These are phyloP conservation scores for Psilocybe cyanescens DNA, from an alignment of 768 basidiomycete genomes.

Conservation along the genomic window DNA sequence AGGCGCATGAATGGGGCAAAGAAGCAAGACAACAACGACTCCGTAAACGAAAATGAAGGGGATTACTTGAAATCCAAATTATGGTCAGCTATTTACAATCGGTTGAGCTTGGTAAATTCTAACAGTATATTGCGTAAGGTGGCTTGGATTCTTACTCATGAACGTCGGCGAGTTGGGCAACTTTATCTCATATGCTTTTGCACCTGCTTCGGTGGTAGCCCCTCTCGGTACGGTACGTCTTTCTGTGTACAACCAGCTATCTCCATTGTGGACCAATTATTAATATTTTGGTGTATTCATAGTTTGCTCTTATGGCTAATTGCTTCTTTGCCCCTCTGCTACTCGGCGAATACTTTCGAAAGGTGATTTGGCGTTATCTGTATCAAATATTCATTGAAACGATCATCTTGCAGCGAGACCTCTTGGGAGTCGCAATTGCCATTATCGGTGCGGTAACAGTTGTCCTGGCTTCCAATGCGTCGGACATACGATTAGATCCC, in stretches of 20 bases:
- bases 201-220: slow-evolving; percentile 91
- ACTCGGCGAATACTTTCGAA: slow-evolving; percentile 81
- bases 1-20: slow-evolving; percentile 22
- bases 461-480: slow-evolving; percentile 79
- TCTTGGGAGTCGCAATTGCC: slow-evolving; percentile 79
- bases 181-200: slow-evolving; percentile 88
- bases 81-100: slow-evolving; percentile 53
- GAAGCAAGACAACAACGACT: slow-evolving; percentile 22
- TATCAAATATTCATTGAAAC: not conserved
- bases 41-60: slow-evolving; percentile 56
- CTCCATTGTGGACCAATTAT: not conserved
- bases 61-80: slow-evolving; percentile 84
- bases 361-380: slow-evolving; percentile 41
- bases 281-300: not conserved
- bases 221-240: slow-evolving; percentile 89
- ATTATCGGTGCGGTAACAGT: slow-evolving; percentile 91
- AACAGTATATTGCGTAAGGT: slow-evolving; percentile 52
- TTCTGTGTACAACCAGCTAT: not conserved
- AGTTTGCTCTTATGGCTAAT: slow-evolving; percentile 95
- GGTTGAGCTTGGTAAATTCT: slow-evolving; percentile 3
- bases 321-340: slow-evolving; percentile 92
- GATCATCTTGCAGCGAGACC: slow-evolving; percentile 59
- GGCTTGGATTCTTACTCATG: slow-evolving; percentile 88
- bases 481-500: slow-evolving; percentile 71
- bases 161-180: slow-evolving; percentile 91